Base-by-base conservation (phyloP, 176 grass and related monocot species). In the Areca catechu region DNA sequence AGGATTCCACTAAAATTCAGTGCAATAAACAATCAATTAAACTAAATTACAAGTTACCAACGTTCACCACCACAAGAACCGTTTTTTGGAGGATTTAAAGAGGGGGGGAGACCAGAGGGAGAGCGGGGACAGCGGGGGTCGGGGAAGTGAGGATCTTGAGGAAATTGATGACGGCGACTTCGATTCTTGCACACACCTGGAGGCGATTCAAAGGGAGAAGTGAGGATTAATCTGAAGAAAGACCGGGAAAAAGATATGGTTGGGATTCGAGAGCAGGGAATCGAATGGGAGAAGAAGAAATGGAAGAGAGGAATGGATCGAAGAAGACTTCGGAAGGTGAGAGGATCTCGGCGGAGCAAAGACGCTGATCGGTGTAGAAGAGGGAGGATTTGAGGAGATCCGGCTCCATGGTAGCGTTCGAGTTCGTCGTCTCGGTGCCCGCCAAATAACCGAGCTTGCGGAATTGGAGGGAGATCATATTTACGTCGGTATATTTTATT, bases 291-390 rank as follows among this genome's bases (percentile, higher is more conserved):
- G 69, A 22, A 10, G 9, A 50, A 22, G 19, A 54, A 17, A 22
- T 28, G 16, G 14, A 1, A n/a, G 3, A 51, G 12, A 18, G n/a
- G 15, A 56, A 56, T 0, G 47, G 9, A 51, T 24, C 15, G 21
- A 30, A 52, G 29, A 82, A 52, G 29, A 82, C 86, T 83, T 97
- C 77, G 27, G 69, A 53, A 56, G 86, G 80, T 51, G 86, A 61
- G 49, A 97, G 83, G 25, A 91, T 54, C 49, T 97, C 92, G 4
- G 92, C 86, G 20, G 92, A 97, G 80, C 83, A 97, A 64, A 97
- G 91, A 16, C 77, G 86, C 57, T 79, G 49, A 68, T 96, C 92
- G 12, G 86, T 73, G 60, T 82, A 74, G 68, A 96, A 96, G 18
- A 96, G 71, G 29, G 83, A 90, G 3, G 86, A 80, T 51, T 63